Base-by-base conservation (phyloP, 306 rosid species). In the Dryas alaskensis region DNA sequence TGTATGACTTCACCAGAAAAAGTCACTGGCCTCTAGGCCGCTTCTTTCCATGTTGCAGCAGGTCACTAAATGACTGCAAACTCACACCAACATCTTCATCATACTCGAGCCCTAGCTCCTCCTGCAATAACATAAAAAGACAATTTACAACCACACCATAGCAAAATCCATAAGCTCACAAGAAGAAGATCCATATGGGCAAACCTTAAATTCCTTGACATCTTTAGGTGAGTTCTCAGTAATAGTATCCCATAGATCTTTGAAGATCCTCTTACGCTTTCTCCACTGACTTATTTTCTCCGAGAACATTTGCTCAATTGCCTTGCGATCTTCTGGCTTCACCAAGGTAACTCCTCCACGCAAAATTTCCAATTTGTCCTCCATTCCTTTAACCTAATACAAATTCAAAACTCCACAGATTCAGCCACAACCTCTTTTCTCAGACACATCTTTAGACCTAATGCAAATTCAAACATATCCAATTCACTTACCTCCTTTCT, bases 201-300 rank as follows among this genome's bases (percentile, higher is more conserved):
- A 59, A 40, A 87, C 96, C 96, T 94, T 92, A 51, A 94, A 88
- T 76, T 89, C 93, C 82, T 92, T 94, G 42, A 89, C 85, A 80
- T 92, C 95, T 80, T 89, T 94, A 1, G 92, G 88, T 11, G 92
- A 94, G 83, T 88, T 92, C 81, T 94, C 99, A 53, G 95, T 94
- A 50, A 94, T 88, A 45, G 95, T 77, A 75, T 90, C 96, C 99
- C 96, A 94, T 31, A 94, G 58, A 83, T 94, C 97, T 84, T 83
- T 88, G 81, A 92, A 94, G 84, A 92, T 94, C 88, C 96, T 92
- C 82, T 85, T 89, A 22, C 97, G 92, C 81, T 81, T 92, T 81
- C 93, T 89, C 99, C 99, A 94, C 69, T 89, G 99, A 70, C 78
- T 76, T 49, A 90, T 45, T 64, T 83, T 88, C 76, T 86, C 92